Conservation (phyloP, 1,284 basidiomycete genomes). For the Cronartium ribicola region DNA sequence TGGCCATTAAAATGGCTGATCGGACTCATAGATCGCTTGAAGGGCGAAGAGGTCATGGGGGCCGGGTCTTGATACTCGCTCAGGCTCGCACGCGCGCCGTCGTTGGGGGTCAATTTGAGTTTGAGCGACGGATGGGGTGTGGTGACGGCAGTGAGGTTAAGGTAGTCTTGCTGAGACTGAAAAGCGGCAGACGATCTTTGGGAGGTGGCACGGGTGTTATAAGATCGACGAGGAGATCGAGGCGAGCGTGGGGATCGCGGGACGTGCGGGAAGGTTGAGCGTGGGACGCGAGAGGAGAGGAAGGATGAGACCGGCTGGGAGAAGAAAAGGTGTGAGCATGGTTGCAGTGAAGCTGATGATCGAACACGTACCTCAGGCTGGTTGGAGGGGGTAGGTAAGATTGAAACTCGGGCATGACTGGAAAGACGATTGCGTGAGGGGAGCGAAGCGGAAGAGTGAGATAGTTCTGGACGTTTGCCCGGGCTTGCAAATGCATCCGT, state of each 20-base stretch:
- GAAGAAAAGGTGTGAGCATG: neutral
- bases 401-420: conserved; percentile 9
- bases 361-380: conserved; percentile 13
- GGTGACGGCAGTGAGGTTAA: neutral
- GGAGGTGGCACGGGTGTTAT: conserved; percentile 33
- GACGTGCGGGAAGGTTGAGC: conserved; percentile 36
- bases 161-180: neutral
- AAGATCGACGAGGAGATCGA: conserved; percentile 35
- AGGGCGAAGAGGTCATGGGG: conserved; percentile 11
- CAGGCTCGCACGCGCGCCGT: neutral
- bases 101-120: neutral
- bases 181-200: conserved; percentile 16
- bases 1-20: conserved; percentile 34
- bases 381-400: neutral
- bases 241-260: conserved; percentile 37
- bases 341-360: neutral
- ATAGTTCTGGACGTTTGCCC: neutral
- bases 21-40: conserved; percentile 31
- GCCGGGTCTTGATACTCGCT: conserved; percentile 8
- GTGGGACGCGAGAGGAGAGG: conserved; percentile 21
- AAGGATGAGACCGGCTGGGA: conserved; percentile 14
- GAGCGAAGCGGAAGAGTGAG: conserved; percentile 13
- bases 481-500: neutral
- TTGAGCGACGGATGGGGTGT: neutral
- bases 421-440: conserved; percentile 18